Evolutionary conservation across 2,329 filamentous ascomycete genomes (phyloP).

Genomic region (Tolypocladium sp.): DNA sequence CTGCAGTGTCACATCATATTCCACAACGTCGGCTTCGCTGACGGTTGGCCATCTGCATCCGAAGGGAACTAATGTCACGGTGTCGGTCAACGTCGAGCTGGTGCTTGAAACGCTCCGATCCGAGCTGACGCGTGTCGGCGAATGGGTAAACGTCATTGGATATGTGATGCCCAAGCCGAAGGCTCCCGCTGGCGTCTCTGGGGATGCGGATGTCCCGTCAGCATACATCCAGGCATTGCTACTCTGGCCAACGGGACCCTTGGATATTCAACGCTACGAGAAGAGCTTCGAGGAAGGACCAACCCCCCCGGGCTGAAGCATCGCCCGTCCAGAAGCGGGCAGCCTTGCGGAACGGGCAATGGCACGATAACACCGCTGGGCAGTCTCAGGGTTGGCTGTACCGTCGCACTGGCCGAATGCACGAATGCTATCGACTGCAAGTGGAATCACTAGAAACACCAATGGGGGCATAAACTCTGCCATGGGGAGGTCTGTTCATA

Average conservation of each 20-base stretch:
- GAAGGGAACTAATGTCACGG: slow-evolving; percentile 31
- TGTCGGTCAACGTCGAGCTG: slow-evolving; percentile 61
- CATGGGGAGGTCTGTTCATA: neutral
- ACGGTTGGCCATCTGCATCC: slow-evolving; percentile 61
- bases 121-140: slow-evolving; percentile 60
- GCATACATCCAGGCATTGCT: slow-evolving; percentile 62
- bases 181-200: slow-evolving; percentile 3
- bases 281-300: slow-evolving; percentile 34
- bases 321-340: neutral
- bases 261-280: slow-evolving; percentile 67
- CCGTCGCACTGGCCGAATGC: neutral
- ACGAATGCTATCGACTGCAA: neutral
- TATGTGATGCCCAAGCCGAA: slow-evolving; percentile 46
- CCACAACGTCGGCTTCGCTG: slow-evolving; percentile 48
- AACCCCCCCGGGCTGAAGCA: no score
- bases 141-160: slow-evolving; percentile 84
- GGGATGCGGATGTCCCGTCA: slow-evolving; percentile 2
- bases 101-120: slow-evolving; percentile 56
- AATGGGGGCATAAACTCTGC: neutral
- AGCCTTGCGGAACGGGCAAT: neutral
- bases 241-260: slow-evolving; percentile 66
- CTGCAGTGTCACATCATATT: slow-evolving; percentile 41
- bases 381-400: neutral
- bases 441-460: neutral
- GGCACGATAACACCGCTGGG: neutral